Base-by-base conservation (phyloP, 2,329 filamentous ascomycete genomes). In the Ophiostoma himal-ulmi region DNA sequence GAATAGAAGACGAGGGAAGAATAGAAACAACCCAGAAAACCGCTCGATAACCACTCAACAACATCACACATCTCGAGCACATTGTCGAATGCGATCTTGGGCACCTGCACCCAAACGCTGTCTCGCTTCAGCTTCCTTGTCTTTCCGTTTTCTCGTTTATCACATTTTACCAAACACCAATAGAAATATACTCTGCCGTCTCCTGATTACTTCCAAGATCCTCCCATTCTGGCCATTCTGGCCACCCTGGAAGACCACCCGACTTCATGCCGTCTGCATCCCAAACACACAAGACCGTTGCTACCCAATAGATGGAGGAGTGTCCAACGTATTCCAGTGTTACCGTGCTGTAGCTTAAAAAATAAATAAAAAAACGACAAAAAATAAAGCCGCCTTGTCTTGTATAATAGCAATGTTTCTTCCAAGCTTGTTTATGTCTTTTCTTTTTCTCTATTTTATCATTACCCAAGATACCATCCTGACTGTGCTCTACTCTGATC, bases 111-210 rank as follows among this genome's bases (percentile, higher is more conserved):
- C 13, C 26, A 17, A 34, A 17, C 2, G 2, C 57, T 34, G 26
- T 62, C 26, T 62, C 10, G 57, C 57, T 62, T 62, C 57, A 62
- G 26, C 57, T 57, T 22, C 52, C 52, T 57, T 62, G 57, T 62
- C 22, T 62, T 34, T 26, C 57, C 57, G 52, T 26, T 44, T 44
- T 17, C 14, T 17, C 17, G 7, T 48, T 39, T 7, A 48, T 20
- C 44, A 48, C 44, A 48, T 13, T 48, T 48, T n/a, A 48, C 7
- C 14, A 34, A 14, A 62, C 52, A 17, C 57, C 57, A 62, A 62
- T 62, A 62, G 57, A 62, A 62, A 34, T 17, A 62, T 17, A 62
- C 57, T 34, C 26, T 62, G 57, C 57, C 57, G 57, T 62, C 57
- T 62, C 57, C 57, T 62, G 44, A 48, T 20, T 20, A 48, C 44